Evolutionary conservation across 2,329 filamentous ascomycete genomes (phyloP), one percentile per base, ranked within the genome.

Genomic region (Fusarium sp.): DNA sequence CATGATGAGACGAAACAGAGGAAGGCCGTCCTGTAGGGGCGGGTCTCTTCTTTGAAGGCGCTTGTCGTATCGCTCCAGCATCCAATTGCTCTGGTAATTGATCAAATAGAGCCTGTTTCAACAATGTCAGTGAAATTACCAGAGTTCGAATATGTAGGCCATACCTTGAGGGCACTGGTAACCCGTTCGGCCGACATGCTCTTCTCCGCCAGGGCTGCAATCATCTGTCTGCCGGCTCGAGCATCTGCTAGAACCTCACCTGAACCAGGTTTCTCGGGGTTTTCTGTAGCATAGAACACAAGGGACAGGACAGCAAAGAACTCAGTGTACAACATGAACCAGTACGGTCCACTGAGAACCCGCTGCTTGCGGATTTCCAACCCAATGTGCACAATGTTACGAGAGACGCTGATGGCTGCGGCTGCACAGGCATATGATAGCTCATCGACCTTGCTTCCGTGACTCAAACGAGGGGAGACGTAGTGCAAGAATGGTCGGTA

Each of bases 131-230:
- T 33, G 18, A 54, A 54, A 79, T 65, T 35, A 39, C 35, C 13
- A 78, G 79, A 15, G 68, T 42, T 33, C 8, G 3, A 28, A 48
- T 48, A 31, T 35, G 33, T 36, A 45, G 9, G 20, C 83, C 90
- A 81, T 86, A 95, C 94, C 79, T 91, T 89, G 33, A 99, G 86
- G 44, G 93, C 92, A 50, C 86, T 87, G 3, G 93, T 94, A 77
- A 97, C 96, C 69, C 94, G 88, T 79, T 98, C 94, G 7, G 96
- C 96, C 39, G 95, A 95, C 86, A 97, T 88, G 78, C 95, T 98
- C 77, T 92, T 92, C 76, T 93, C 91, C 6, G 95, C 92, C 65
- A 98, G 87, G 22, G 90, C 91, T 56, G 91, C 90, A 68, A 98
- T 89, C 70, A 95, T 93, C 72, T 95, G 92, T 78, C 93, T 93